Base-by-base conservation (phyloP, 202 grass and related monocot species). In the Eragrostis tef region DNA sequence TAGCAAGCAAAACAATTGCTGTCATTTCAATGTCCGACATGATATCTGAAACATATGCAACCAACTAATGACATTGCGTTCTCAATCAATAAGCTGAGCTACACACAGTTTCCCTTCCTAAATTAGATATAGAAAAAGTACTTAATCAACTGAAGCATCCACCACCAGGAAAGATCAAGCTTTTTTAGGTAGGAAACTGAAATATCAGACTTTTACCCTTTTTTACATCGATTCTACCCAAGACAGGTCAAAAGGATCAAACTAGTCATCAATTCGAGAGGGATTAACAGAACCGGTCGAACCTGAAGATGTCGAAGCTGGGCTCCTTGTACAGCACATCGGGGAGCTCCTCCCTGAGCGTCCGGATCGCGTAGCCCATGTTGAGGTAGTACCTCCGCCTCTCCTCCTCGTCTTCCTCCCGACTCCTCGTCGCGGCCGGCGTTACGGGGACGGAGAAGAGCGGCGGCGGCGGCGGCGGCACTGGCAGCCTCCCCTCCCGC, bases 351-450 rank as follows among this genome's bases (percentile, higher is more conserved):
- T 99, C 96, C 79, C 96, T 81, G 65, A 99, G 82, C 21, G 93
- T 93, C 74, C 96, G 90, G 87, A 99, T 96, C 6, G 96, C 96
- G 73, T 99, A 95, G 2, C 96, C 96, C 71, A 99, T 73, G 63
- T 99, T 99, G 17, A 99, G 90, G 82, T 99, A 96, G 84, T 96
- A 99, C 25, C 77, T 58, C 70, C 89, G 85, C 85, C 81, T 85
- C 68, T 90, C 87, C 75, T 94, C 92, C 8, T 85, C 88, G 45
- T 86, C 79, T 11, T 97, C 84, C 71, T 90, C 79, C 79, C 83
- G 62, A 6, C 54, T 49, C 91, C 61, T 62, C 31, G 67, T 49
- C 21, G 71, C 77, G 60, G 84, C 59, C 47, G 86, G 77, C 53
- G 49, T 79, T 11, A 88, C 81, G 24, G 93, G 85, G 3, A 59